Evolutionary conservation across 1,284 basidiomycete genomes (phyloP).

Genomic region (Tremellales sp.): DNA sequence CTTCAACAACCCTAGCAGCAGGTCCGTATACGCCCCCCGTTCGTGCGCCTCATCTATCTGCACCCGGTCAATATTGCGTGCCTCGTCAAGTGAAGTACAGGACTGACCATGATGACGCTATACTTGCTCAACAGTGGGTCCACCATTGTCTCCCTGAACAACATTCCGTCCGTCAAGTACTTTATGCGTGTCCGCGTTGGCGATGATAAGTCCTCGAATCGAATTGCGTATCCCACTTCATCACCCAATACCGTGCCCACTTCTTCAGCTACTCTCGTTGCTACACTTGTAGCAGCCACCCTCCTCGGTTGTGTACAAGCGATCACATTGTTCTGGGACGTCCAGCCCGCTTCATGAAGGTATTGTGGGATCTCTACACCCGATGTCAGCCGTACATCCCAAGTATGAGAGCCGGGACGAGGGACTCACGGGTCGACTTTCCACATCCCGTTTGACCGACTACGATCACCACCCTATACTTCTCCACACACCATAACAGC

Average conservation of each 20-base stretch:
- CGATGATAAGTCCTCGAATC: constrained; percentile 89
- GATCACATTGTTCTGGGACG: constrained; percentile 69
- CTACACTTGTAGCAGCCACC: constrained; percentile 93
- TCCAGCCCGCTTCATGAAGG: constrained; percentile 86
- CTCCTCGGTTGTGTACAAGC: constrained; percentile 91
- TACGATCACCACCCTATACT: constrained; percentile 72
- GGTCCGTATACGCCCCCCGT: constrained; percentile 87
- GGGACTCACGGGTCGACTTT: constrained; percentile 85
- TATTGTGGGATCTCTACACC: constrained; percentile 90
- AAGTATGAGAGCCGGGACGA: neutral
- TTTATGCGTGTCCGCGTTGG: constrained; percentile 81
- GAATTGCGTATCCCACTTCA: constrained; percentile 95
- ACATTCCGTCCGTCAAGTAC: constrained; percentile 97
- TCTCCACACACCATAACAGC: constrained; percentile 78
- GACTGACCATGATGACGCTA: constrained; percentile 84
- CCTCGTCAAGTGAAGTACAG: neutral
- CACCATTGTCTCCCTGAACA: constrained; percentile 88
- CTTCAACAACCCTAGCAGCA: constrained; percentile 86
- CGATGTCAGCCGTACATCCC: constrained; percentile 2
- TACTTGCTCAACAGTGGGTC: constrained; percentile 85
- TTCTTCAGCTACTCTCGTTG: constrained; percentile 82
- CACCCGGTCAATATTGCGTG: neutral
- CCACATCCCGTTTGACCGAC: constrained; percentile 96
- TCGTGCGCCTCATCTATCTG: constrained; percentile 98
- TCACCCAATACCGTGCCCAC: constrained; percentile 83